A percentile compares a stretch with the other conserved stretches of the same genome.
Conservation (phyloP, 768 basidiomycete species). For the Suillus subaureus region DNA sequence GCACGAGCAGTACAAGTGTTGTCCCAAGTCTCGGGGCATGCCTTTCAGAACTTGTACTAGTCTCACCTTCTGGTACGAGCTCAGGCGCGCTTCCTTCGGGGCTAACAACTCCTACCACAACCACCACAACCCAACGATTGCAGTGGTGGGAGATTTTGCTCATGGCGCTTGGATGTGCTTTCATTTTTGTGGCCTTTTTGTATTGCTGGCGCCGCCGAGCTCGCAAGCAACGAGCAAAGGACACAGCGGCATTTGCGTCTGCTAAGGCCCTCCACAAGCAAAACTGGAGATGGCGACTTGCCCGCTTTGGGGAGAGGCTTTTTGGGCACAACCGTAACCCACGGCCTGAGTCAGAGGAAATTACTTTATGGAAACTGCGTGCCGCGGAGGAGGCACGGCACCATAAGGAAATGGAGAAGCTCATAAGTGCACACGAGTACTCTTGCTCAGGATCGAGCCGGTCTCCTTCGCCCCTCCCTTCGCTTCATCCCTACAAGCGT, state of each 20-base stretch:
- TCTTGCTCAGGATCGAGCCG: constrained; percentile 42
- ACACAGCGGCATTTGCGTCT: constrained; percentile 64
- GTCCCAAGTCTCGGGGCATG: constrained; percentile 77
- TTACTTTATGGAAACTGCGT: constrained; percentile 51
- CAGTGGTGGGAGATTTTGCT: constrained; percentile 86
- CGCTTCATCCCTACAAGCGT: constrained; percentile 33
- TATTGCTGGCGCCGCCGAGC: constrained; percentile 72
- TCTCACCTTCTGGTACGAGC: constrained; percentile 45
- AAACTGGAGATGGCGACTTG: constrained; percentile 59
- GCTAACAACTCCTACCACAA: constrained; percentile 50
- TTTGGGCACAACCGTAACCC: constrained; percentile 49
- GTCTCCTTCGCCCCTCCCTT: constrained; percentile 46
- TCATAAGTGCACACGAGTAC: constrained; percentile 50
- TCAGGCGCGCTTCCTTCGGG: constrained; percentile 53
- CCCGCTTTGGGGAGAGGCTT: constrained; percentile 57
- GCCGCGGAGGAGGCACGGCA: constrained; percentile 54
- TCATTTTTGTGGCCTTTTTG: constrained; percentile 70
- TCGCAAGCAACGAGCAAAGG: constrained; percentile 66
- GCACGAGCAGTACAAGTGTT: constrained; percentile 54
- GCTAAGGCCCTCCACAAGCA: constrained; percentile 52
- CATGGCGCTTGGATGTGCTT: constrained; percentile 79
- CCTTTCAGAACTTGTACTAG: constrained; percentile 73
- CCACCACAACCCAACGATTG: constrained; percentile 41
- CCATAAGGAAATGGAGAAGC: constrained; percentile 51
- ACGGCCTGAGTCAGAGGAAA: constrained; percentile 43